phyloP scores from a whole-genome alignment of 305 asterid species.

The Vinca major region DNA sequence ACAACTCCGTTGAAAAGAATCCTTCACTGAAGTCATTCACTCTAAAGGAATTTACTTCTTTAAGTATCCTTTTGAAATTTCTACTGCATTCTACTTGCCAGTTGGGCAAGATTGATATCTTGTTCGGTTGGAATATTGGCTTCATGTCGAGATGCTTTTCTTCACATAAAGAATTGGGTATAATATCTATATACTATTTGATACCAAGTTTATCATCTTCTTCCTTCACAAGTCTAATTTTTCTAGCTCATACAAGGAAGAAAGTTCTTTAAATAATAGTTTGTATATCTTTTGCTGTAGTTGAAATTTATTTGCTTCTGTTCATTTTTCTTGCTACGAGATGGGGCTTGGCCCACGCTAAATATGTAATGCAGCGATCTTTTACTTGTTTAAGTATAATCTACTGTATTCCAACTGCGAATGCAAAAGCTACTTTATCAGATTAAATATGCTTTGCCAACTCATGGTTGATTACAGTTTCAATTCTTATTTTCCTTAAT shows the following conservation, averaged over 20 bases:
- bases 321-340: background rate
- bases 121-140: background rate
- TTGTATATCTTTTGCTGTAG: background rate
- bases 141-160: background rate
- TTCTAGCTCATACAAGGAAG: background rate
- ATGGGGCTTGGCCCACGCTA: background rate
- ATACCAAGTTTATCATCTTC: background rate
- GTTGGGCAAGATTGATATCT: conserved; percentile 1
- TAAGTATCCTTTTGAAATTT: conserved; percentile 62
- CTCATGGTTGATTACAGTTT: background rate
- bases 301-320: background rate
- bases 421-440: background rate
- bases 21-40: conserved; percentile 93
- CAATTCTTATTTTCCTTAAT: conserved; percentile 43
- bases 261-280: background rate
- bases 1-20: conserved; percentile 82
- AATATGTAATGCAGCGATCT: background rate
- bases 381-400: conserved; percentile 3
- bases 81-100: background rate
- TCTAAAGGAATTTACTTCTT: conserved; percentile 80
- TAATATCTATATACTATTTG: background rate
- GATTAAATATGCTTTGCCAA: background rate
- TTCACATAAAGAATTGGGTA: background rate
- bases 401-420: background rate
- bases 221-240: background rate